Evolutionary conservation across 176 grass and related monocot genomes (phyloP), one percentile per base, ranked within the genome.

Genomic region (Pontederia crassipes): DNA sequence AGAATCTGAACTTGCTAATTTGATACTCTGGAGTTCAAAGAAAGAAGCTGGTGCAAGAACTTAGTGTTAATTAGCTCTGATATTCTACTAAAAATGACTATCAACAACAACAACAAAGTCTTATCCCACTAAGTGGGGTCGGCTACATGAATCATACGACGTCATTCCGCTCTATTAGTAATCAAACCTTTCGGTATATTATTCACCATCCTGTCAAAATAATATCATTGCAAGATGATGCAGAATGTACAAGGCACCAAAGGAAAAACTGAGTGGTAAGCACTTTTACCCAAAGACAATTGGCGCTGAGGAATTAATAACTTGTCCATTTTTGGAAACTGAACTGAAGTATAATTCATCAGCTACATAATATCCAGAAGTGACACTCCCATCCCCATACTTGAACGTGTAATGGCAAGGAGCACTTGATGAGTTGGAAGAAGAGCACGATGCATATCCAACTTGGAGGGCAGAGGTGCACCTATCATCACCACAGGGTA

Each of bases 321-420:
- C 75, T 67, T 92, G 84, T 32, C 83, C 81, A 74, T 83, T 80
- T 72, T 79, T 87, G 75, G 80, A 73, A 20, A 88, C 77, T 49
- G 74, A 86, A 62, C 86, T 74, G 6, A 98, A 92, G 71, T 83
- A 76, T 65, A 98, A 77, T 13, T 81, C 85, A 74, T 98, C 93
- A 10, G 84, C 84, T 20, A 98, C 81, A 54, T 98, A 98, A 71
- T 79, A 98, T 35, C 93, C 93, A 53, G 87, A 92, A 20, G 87
- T 92, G 53, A 84, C 84, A 80, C 93, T 98, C 28, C 93, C 93
- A 69, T 98, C 93, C 54, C 93, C 93, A 66, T 98, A 98, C 55
- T 84, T 86, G 72, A 92, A 98, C 72, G 87, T 76, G 65, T 98
- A 98, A 72, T 75, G 71, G 10, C 93, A 98, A 48, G 78, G 81